phyloP scores from a whole-genome alignment of 352 stramenopile species.

The Sclerospora graminicola region DNA sequence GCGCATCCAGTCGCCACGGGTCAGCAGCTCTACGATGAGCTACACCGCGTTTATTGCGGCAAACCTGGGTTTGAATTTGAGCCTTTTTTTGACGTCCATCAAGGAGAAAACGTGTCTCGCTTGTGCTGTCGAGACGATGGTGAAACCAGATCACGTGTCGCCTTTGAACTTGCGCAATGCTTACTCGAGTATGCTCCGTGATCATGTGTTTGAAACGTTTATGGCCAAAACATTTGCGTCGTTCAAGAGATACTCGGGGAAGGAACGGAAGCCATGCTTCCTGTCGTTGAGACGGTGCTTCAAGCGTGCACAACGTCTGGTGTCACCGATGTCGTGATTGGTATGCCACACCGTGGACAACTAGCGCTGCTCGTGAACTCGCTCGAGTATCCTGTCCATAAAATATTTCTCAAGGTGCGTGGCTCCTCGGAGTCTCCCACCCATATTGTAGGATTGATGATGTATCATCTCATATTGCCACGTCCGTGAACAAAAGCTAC shows the following conservation, averaged over 20 bases:
- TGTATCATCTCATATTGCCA: slow-evolving; percentile 81
- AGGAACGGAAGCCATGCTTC: slow-evolving; percentile 73
- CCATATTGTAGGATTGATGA: slow-evolving; percentile 61
- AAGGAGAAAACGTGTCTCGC: slow-evolving; percentile 69
- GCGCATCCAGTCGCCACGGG: slow-evolving; percentile 20
- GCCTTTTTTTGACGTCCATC: slow-evolving; percentile 40
- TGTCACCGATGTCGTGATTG: slow-evolving; percentile 72
- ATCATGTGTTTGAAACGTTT: slow-evolving; percentile 79
- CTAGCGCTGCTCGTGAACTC: slow-evolving; percentile 69
- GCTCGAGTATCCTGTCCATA: slow-evolving; percentile 72
- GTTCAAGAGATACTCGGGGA: slow-evolving; percentile 86
- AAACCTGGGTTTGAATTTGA: slow-evolving; percentile 80
- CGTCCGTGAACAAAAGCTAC: slow-evolving; percentile 59
- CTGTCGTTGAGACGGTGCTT: slow-evolving; percentile 60
- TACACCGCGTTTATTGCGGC: slow-evolving; percentile 58
- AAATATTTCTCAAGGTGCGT: slow-evolving; percentile 78
- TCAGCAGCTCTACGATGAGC: slow-evolving; percentile 45
- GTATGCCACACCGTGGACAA: slow-evolving; percentile 79
- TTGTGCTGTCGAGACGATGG: slow-evolving; percentile 34
- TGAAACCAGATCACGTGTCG: slow-evolving; percentile 27
- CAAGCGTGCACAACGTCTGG: slow-evolving; percentile 34
- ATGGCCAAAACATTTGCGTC: slow-evolving; percentile 80
- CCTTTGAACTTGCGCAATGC: slow-evolving; percentile 66
- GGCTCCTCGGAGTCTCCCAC: slow-evolving; percentile 65
- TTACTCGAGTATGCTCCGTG: slow-evolving; percentile 69